Conservation (phyloP, 2,329 filamentous ascomycete genomes). For the Pseudopithomyces chartarum region DNA sequence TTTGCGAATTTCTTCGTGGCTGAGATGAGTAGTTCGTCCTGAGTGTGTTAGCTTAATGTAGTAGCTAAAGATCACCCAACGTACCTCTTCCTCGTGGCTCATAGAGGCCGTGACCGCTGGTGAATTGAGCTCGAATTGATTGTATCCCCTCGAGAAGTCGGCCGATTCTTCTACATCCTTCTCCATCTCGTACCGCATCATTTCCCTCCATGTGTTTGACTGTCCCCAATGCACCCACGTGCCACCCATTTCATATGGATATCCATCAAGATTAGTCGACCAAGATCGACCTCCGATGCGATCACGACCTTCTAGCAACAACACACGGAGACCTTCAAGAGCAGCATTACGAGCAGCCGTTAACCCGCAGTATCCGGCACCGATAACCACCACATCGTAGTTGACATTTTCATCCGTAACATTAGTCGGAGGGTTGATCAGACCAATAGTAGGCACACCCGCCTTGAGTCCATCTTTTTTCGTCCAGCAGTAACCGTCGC, state of each 20-base stretch:
- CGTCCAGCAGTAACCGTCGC: slow-evolving; percentile 31
- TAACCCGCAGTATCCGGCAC: slow-evolving; percentile 30
- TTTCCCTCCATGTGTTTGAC: slow-evolving; percentile 42
- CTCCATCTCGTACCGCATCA: slow-evolving; percentile 53
- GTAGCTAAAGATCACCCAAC: not conserved
- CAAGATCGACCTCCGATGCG: slow-evolving; percentile 52
- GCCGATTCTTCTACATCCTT: slow-evolving; percentile 37
- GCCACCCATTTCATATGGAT: slow-evolving; percentile 49
- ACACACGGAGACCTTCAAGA: slow-evolving; percentile 26
- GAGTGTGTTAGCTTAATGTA: not conserved
- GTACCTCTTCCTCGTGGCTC: slow-evolving; percentile 50
- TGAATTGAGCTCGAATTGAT: slow-evolving; percentile 48
- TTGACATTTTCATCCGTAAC: slow-evolving; percentile 12
- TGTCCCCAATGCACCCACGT: slow-evolving; percentile 46
- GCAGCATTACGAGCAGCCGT: slow-evolving; percentile 30
- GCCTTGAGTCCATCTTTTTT: slow-evolving; percentile 17
- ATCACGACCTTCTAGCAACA: slow-evolving; percentile 48
- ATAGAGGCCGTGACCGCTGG: slow-evolving; percentile 37
- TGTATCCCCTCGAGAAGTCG: slow-evolving; percentile 50
- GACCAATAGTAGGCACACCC: slow-evolving; percentile 25
- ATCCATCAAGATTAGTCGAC: slow-evolving; percentile 42
- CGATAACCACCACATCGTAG: slow-evolving; percentile 31
- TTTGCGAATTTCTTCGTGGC: slow-evolving; percentile 53
- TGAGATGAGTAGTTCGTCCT: slow-evolving; percentile 19
- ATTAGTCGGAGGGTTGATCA: slow-evolving; percentile 22